Evolutionary conservation across 2,329 filamentous ascomycete genomes (phyloP), one percentile per base, ranked within the genome.

Genomic region (Exophiala oligosperma): DNA sequence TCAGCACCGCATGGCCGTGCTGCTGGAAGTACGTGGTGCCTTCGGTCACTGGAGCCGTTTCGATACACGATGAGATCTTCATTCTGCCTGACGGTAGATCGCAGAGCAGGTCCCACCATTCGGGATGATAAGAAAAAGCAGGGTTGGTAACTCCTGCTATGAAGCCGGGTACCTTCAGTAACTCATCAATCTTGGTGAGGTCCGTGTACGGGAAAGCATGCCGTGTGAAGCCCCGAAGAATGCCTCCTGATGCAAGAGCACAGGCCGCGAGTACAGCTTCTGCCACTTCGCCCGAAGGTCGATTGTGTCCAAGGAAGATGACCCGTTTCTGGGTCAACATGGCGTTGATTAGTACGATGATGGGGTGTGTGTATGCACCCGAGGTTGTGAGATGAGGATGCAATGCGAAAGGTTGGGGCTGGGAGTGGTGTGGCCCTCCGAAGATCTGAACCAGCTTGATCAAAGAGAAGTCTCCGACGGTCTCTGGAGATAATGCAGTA

Each of bases 201-300:
- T 99, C 94, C 1, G 94, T 99, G 71, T 99, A 99, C 1, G 94
- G 94, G 71, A 99, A 99, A 0, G 94, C 94, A 75, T 97, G 91
- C 17, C 94, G 85, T 7, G 93, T 96, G 74, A 99, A 99, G 28
- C 94, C 94, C 57, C 92, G 84, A 37, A 99, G 79, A n/a, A 96
- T 80, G 4, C 94, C 93, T 21, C 94, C 94, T 11, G 92, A 97
- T 12, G 90, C 93, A 48, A 99, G 81, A 9, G 94, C 91, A 73
- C 94, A 99, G 1, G 94, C 92, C n/a, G 92, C 94, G 7, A 99
- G 82, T 2, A 99, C 94, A n/a, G 94, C 93, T 76, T 99, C 93
- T 1, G 94, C 94, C 26, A 99, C 94, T 70, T 97, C 92, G 23
- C 92, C 92, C 0, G 94, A 97, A 0, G 94, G 93, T 73, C 93